A percentile compares a stretch with the other conserved stretches of the same genome.
Conservation (phyloP, 129 eudicot genomes). For the Chrysanthemum seticuspe region DNA sequence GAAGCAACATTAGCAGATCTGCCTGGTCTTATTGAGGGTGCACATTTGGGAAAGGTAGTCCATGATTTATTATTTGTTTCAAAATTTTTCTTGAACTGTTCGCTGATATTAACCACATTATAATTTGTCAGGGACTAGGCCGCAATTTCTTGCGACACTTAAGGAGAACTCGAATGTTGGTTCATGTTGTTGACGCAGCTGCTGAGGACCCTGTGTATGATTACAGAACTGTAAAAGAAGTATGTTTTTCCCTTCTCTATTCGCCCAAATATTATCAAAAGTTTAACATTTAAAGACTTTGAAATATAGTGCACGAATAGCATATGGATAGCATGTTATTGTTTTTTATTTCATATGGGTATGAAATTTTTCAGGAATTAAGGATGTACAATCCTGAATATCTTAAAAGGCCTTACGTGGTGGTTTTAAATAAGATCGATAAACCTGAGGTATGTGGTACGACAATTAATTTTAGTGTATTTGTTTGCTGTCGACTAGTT, state of each 20-base stretch:
- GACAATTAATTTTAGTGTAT: conserved; percentile 10
- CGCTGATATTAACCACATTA: conserved; percentile 13
- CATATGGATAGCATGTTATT: background rate
- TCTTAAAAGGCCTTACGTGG: conserved; percentile 82
- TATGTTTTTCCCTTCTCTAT: conserved; percentile 21
- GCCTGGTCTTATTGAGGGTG: conserved; percentile 99
- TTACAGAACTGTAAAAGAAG: conserved; percentile 94
- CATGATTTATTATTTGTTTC: background rate
- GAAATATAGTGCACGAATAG: too few relatives aligned
- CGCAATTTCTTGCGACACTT: conserved; percentile 93
- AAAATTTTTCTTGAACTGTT: background rate
- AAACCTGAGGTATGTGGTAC: conserved; percentile 58
- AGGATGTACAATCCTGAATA: conserved; percentile 98
- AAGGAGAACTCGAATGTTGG: conserved; percentile 89
- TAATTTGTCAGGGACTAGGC: conserved; percentile 77
- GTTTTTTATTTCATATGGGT: background rate
- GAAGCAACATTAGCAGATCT: conserved; percentile 96
- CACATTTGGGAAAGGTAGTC: conserved; percentile 91
- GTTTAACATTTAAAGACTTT: too few relatives aligned
- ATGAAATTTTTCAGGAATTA: conserved; percentile 57
- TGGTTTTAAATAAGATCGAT: conserved; percentile 89
- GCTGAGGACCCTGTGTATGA: conserved; percentile 76
- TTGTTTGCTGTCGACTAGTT: background rate
- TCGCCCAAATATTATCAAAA: too few relatives aligned
- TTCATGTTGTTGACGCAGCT: conserved; percentile 95